Evolutionary conservation across 495 filamentous ascomycete genomes (phyloP), one percentile per base, ranked within the genome.

Genomic region (Bryoglossum gracile): DNA sequence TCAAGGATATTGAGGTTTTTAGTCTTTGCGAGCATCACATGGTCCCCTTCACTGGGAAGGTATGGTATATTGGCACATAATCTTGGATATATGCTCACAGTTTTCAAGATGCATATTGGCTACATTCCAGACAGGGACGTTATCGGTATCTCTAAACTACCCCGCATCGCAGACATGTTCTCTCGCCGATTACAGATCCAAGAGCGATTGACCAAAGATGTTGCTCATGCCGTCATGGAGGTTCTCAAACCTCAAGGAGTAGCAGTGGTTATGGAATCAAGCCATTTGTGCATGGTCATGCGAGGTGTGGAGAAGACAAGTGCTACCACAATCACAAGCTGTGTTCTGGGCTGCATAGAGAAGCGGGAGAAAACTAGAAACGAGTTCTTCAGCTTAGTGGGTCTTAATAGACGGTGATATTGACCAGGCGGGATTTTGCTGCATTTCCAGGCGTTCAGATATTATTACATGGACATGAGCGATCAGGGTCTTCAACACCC

Each of bases 21-120:
- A 89, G 85, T 44, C 74, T 97, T 47, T 98, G 94, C 72, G 92
- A 98, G 67, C 92, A 98, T 65, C 94, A 98, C 64, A 79, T 98
- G 65, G 90, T 98, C 6, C 92, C 94, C 2, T 98, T 98, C 61
- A 89, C 77, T 6, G 94, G 92, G 50, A 95, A 91, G 80, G 86
- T 89, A 38, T 8, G 16, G 26, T 37, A 10, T 6, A 11, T 21
- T 5, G 3, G 9, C 14, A 38, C 14, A 2, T 13, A 53, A 28
- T 1, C 10, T n/a, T 21, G 25, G 9, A 25, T 8, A 6, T 19
- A 37, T 38, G 56, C 56, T 62, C 28, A 61, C 45, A 4, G 22
- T 18, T 4, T 26, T 43, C 44, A 13, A 89, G 84, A 95, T 98
- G 87, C 92, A 97, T 70, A 96, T 98, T 57, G 94, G 92, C 23